Evolutionary conservation across 495 filamentous ascomycete genomes (phyloP).

Genomic region (Hypoxylon lienhwacheense): DNA sequence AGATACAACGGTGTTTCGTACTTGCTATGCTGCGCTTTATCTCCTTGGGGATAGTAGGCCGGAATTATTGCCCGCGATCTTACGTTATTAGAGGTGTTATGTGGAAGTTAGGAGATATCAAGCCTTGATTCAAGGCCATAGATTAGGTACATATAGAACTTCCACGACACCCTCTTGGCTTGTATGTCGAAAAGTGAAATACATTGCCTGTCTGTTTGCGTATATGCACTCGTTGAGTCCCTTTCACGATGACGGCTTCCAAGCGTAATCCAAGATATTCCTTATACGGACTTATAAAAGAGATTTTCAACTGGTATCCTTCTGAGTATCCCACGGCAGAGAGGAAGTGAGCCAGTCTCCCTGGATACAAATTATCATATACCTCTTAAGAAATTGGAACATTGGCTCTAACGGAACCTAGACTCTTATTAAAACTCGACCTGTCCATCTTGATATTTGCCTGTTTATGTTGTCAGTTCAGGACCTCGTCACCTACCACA

Average conservation of each 20-base stretch:
- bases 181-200: no score
- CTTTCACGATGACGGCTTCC: conserved; percentile 16
- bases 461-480: conserved; percentile 40
- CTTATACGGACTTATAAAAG: conserved; percentile 44
- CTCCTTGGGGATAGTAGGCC: not conserved
- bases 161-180: no score
- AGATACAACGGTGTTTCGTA: not conserved
- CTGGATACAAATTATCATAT: conserved; percentile 4
- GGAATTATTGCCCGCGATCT: not conserved
- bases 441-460: conserved; percentile 43
- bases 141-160: not conserved
- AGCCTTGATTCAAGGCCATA: no score
- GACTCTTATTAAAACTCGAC: conserved; percentile 41
- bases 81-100: no score
- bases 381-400: conserved; percentile 33
- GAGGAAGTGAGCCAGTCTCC: conserved; percentile 45
- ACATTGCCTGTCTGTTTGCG: no score
- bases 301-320: conserved; percentile 55
- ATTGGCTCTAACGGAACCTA: conserved; percentile 35
- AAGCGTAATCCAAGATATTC: conserved; percentile 25
- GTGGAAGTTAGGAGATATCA: no score
- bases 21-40: not conserved
- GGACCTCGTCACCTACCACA: not conserved
- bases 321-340: conserved; percentile 47
- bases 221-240: no score